phyloP scores from a whole-genome alignment of 139 green algal species.

The Chlamydomonas incerta region DNA sequence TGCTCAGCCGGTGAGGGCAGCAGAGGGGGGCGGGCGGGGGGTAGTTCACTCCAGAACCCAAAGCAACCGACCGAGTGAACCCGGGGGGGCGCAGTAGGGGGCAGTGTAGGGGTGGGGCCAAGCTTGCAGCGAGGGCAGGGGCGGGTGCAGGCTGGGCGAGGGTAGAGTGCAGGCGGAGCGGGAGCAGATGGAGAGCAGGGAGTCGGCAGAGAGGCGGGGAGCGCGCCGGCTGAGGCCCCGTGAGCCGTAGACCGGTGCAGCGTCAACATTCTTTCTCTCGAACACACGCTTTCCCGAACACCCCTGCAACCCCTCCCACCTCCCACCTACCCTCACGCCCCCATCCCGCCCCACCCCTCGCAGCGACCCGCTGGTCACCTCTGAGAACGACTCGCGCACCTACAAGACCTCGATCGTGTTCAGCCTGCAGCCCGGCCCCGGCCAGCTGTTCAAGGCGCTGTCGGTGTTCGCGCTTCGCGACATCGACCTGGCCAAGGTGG shows the following conservation, averaged over 20 bases:
- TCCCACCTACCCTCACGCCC: not conserved
- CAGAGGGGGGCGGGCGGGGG: not conserved
- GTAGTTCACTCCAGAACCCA: too few species aligned
- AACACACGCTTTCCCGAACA: too few species aligned
- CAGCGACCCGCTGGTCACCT: slow-evolving; percentile 87
- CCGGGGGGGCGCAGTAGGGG: not conserved
- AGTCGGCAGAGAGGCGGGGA: too few species aligned
- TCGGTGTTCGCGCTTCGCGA: slow-evolving; percentile 95
- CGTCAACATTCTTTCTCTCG: too few species aligned
- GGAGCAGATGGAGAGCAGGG: too few species aligned
- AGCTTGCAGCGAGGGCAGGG: too few species aligned
- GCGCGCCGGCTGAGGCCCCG: too few species aligned
- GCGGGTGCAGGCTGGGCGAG: too few species aligned
- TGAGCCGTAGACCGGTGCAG: too few species aligned
- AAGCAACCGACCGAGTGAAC: too few species aligned
- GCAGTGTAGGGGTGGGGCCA: not conserved
- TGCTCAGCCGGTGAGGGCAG: slow-evolving; percentile 77
- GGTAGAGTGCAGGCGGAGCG: too few species aligned
- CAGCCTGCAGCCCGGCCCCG: slow-evolving; percentile 83
- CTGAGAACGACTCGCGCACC: slow-evolving; percentile 51
- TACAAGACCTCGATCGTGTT: slow-evolving; percentile 97
- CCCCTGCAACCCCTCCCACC: not conserved
- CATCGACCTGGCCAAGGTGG: slow-evolving; percentile 98
- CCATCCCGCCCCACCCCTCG: not conserved
- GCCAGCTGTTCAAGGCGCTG: slow-evolving; percentile 97